Conservation (phyloP, 2,329 filamentous ascomycete genomes). For the Pseudogymnoascus sp. region DNA sequence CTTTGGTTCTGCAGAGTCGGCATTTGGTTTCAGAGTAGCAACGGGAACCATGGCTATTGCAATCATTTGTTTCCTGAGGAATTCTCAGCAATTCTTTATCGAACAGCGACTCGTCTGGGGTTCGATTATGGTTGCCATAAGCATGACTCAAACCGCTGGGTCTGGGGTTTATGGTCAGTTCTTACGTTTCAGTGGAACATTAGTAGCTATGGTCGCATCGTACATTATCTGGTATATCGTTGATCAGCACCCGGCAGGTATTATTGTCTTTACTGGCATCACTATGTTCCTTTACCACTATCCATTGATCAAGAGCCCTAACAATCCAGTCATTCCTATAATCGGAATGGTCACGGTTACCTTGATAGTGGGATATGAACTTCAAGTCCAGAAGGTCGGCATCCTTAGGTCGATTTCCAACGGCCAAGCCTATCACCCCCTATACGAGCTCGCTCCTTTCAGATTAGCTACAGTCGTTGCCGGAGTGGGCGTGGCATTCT, state of each 20-base stretch:
- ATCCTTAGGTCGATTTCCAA: too few species aligned
- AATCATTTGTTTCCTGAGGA: slow-evolving; percentile 55
- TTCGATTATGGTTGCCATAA: slow-evolving; percentile 51
- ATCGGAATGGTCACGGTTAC: too few species aligned
- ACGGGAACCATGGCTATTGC: slow-evolving; percentile 66
- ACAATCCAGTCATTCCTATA: too few species aligned
- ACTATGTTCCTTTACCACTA: slow-evolving; percentile 53
- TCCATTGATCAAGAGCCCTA: background rate
- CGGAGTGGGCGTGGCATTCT: slow-evolving; percentile 36
- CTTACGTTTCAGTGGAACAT: slow-evolving; percentile 56
- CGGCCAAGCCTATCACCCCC: too few species aligned
- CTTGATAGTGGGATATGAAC: too few species aligned
- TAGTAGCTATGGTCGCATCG: slow-evolving; percentile 54
- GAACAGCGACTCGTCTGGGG: slow-evolving; percentile 66
- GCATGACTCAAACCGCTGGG: slow-evolving; percentile 44
- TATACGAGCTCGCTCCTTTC: too few species aligned
- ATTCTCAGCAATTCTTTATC: slow-evolving; percentile 60
- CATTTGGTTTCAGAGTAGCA: slow-evolving; percentile 62
- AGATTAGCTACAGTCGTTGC: too few species aligned
- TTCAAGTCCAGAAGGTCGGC: too few species aligned
- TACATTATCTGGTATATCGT: slow-evolving; percentile 67
- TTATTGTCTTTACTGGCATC: slow-evolving; percentile 61
- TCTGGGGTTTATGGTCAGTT: slow-evolving; percentile 65
- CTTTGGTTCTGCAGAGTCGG: slow-evolving; percentile 56
- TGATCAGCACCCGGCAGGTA: slow-evolving; percentile 50